Base-by-base conservation (phyloP, 306 rosid genomes). In the Begonia loranthoides region DNA sequence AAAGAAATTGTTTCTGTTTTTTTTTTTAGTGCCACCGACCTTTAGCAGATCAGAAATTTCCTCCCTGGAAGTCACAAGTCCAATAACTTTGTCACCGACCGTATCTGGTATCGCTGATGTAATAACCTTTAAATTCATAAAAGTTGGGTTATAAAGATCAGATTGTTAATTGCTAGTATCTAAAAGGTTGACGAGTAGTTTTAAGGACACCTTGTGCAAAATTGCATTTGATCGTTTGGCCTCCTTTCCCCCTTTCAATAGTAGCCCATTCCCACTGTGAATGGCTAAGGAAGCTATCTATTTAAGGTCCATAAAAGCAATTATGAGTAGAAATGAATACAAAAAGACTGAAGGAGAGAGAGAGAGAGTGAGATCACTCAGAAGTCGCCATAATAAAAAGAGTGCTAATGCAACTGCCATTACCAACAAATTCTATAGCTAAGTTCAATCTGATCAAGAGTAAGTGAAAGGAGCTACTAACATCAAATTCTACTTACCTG, bases 161-260 rank as follows among this genome's bases (percentile, higher is more conserved):
- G 9, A 28, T 28, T 28, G 3, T 28, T 4, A 28, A 28, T 28
- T 5, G 36, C 36, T 28, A 28, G 36, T 28, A 7, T 28, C 9
- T 24, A 24, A 6, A 3, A 28, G 36, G 36, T 7, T 28, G 5
- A 28, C 9, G 5, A 28, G 36, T 28, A 28, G 36, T 28, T 28
- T 28, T 28, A 28, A 28, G 36, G 36, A 28, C 61, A 90, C 97
- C 97, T 85, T 80, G 74, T 90, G 94, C 64, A 90, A 69, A 65
- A 66, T 60, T 0, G 75, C 73, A 70, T 85, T 90, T 51, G 97
- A 84, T 51, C 87, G 66, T 49, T 71, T 68, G 58, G 95, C 95
- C 72, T 82, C 94, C 73, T 87, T 80, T 62, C 93, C 97, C 22
- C 97, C 97, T 75, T 90, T 85, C 49, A 90, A 95, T 55, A 90